These are phyloP conservation scores for Penicillium coffeae DNA, from an alignment of 495 filamentous ascomycete species.

Conservation along the genomic window DNA sequence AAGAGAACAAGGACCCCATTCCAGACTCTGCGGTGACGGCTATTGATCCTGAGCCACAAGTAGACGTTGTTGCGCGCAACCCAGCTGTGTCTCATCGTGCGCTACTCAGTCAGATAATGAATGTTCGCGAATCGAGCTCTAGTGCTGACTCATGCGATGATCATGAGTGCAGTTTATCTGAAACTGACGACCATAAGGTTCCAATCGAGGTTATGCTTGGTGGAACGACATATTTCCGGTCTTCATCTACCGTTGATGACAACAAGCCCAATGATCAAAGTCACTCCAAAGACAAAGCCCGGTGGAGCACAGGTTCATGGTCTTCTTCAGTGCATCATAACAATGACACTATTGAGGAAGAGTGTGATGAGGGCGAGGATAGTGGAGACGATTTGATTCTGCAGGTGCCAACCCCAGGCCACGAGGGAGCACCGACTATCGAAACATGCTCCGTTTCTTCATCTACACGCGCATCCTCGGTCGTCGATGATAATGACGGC, in stretches of 20 bases:
- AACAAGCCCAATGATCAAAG: slow-evolving; percentile 17
- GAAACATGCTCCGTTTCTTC: slow-evolving; percentile 12
- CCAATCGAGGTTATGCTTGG: slow-evolving; percentile 61
- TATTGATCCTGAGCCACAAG: slow-evolving; percentile 69
- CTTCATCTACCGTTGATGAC: slow-evolving; percentile 27
- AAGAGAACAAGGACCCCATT: not conserved
- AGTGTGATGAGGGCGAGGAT: slow-evolving; percentile 34
- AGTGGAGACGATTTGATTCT: slow-evolving; percentile 12
- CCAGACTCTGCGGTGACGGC: slow-evolving; percentile 48
- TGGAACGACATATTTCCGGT: slow-evolving; percentile 38
- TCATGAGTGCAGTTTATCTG: slow-evolving; percentile 50
- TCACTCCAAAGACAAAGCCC: slow-evolving; percentile 2
- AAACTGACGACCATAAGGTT: slow-evolving; percentile 47
- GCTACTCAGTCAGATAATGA: slow-evolving; percentile 50
- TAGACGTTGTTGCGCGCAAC: slow-evolving; percentile 45
- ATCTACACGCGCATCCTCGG: slow-evolving; percentile 24
- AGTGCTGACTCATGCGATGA: slow-evolving; percentile 47
- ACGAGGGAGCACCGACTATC: slow-evolving; percentile 11
- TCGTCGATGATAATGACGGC: slow-evolving; percentile 13
- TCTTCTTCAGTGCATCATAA: slow-evolving; percentile 43
- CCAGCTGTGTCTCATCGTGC: slow-evolving; percentile 36
- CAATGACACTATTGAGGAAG: slow-evolving; percentile 36
- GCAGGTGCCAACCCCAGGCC: not conserved
- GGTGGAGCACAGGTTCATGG: slow-evolving; percentile 54
- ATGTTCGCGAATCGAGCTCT: slow-evolving; percentile 45